phyloP scores from a whole-genome alignment of 1,284 basidiomycete genomes.

The Prillingera fragicola region DNA sequence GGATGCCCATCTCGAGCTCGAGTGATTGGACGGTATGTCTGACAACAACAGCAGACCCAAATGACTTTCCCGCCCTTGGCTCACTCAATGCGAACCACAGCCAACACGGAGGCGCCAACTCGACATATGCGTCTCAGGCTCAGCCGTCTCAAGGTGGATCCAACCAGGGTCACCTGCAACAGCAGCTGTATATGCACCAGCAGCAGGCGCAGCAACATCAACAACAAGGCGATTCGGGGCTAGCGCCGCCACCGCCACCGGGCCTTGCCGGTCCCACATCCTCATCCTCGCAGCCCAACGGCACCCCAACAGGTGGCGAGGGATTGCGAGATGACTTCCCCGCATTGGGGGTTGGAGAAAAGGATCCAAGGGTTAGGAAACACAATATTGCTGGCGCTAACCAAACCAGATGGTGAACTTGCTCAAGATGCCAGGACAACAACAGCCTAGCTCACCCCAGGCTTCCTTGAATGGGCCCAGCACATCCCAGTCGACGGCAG shows the following conservation, averaged over 20 bases:
- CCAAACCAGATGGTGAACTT: constrained; percentile 24
- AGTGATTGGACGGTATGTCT: no score
- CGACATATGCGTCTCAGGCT: constrained; percentile 37
- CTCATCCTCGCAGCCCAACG: constrained; percentile 26
- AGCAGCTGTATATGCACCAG: constrained; percentile 18
- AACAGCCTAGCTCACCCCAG: constrained; percentile 15
- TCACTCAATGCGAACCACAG: constrained; percentile 23
- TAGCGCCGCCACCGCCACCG: constrained; percentile 42
- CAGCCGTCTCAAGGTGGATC: constrained; percentile 26
- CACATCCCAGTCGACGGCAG: constrained; percentile 29
- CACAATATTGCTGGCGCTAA: not conserved
- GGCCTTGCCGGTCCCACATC: constrained; percentile 38
- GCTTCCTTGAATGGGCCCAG: constrained; percentile 24
- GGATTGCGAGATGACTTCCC: constrained; percentile 43
- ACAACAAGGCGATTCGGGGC: constrained; percentile 34
- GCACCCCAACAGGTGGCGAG: constrained; percentile 21
- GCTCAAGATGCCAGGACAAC: constrained; percentile 16
- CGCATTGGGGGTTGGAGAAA: constrained; percentile 36
- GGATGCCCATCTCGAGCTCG: no score
- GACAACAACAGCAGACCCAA: constrained; percentile 36
- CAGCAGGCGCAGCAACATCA: constrained; percentile 41
- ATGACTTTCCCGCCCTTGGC: constrained; percentile 45
- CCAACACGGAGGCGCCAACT: constrained; percentile 18
- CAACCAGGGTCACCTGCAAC: constrained; percentile 15
- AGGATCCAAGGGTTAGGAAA: constrained; percentile 27